Conservation (phyloP, 306 rosid species). For the Fragaria nilgerrensis region DNA sequence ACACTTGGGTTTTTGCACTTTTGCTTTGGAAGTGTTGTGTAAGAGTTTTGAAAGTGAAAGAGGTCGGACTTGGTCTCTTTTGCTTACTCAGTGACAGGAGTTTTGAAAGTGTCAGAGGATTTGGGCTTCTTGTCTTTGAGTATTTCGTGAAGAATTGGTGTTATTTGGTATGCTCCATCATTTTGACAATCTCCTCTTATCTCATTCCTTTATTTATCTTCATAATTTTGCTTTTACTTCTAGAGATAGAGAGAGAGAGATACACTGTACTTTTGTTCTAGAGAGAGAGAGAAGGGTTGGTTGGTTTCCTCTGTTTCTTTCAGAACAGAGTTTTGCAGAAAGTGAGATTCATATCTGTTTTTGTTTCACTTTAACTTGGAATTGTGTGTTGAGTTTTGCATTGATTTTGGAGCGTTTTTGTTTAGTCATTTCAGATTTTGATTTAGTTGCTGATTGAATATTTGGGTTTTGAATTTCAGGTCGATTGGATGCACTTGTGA, state of each 20-base stretch:
- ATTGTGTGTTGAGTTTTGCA: background rate
- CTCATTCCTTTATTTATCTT: constrained; percentile 20
- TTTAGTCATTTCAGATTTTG: background rate
- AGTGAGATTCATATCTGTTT: background rate
- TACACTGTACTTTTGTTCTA: background rate
- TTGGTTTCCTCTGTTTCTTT: background rate
- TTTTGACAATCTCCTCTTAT: constrained; percentile 16
- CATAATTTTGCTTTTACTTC: background rate
- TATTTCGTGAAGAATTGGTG: constrained; percentile 35
- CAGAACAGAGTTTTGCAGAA: background rate
- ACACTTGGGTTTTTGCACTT: background rate
- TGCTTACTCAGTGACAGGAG: constrained; percentile 4
- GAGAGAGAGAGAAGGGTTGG: background rate
- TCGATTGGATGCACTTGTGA: background rate
- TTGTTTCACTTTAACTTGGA: background rate
- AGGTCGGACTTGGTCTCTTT: constrained; percentile 32
- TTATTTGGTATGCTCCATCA: constrained; percentile 41
- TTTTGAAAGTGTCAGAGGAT: constrained; percentile 42
- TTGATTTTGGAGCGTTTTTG: background rate
- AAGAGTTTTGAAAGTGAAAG: constrained; percentile 15
- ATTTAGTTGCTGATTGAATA: background rate
- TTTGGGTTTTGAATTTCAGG: constrained; percentile 28
- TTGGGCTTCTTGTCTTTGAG: background rate
- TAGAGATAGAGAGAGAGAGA: background rate
- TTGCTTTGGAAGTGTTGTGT: constrained; percentile 32